These are phyloP conservation scores for Sphagnum fallax DNA, from an alignment of 228 moss, liverwort and hornwort genomes.

Conservation along the genomic window DNA sequence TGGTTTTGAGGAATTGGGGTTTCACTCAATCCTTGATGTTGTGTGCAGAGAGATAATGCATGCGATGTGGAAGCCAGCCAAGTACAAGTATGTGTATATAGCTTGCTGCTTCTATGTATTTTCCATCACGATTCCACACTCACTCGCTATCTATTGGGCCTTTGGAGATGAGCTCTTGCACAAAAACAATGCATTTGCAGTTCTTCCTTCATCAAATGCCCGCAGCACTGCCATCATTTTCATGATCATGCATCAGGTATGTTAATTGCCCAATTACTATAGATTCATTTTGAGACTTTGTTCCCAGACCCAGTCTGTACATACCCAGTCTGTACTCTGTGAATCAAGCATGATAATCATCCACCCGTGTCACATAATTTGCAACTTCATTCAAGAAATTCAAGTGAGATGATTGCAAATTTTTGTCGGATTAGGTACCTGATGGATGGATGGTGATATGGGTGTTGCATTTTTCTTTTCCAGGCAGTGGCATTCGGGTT, in stretches of 20 bases:
- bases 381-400: neutral
- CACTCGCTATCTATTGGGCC: conserved; percentile 48
- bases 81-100: conserved; percentile 62
- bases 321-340: neutral
- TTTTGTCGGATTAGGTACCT: too few relatives aligned
- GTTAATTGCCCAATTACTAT: neutral
- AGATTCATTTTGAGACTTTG: neutral
- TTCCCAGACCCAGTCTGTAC: neutral
- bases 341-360: neutral
- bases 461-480: neutral
- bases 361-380: neutral
- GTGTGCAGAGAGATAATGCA: conserved; percentile 84
- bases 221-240: conserved; percentile 53
- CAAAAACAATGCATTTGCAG: conserved; percentile 45
- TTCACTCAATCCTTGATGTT: conserved; percentile 25
- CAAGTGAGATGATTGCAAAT: neutral
- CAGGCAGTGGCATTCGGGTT: conserved; percentile 67
- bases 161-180: conserved; percentile 49
- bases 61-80: conserved; percentile 76
- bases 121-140: conserved; percentile 71
- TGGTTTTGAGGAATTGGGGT: conserved; percentile 4
- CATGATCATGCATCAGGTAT: conserved; percentile 76
- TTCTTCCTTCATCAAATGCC: conserved; percentile 33
- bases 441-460: neutral
- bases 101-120: conserved; percentile 41